phyloP scores from a whole-genome alignment of 192 early-diverging fungal species.

The Phlyctochytrium arcticum region DNA sequence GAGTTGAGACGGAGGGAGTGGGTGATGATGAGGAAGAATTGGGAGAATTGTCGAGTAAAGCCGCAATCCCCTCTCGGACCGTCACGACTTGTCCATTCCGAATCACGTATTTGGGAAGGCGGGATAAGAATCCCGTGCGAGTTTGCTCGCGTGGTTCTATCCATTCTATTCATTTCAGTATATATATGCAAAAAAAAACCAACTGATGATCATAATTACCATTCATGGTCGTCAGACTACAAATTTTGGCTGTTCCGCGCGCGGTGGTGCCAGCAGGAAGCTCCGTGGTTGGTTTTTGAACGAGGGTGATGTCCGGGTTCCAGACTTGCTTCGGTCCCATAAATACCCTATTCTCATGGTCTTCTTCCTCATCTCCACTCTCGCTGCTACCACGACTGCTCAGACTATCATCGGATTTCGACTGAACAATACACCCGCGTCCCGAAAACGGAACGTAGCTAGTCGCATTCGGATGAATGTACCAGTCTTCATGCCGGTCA shows the following conservation, averaged over 20 bases:
- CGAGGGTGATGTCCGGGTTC: not conserved
- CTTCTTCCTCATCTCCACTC: not conserved
- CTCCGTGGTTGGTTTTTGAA: not conserved
- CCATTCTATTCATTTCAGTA: no score
- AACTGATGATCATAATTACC: no score
- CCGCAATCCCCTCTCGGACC: constrained; percentile 13
- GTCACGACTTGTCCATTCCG: constrained; percentile 14
- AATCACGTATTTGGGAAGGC: constrained; percentile 18
- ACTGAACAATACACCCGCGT: not conserved
- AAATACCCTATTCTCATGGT: not conserved
- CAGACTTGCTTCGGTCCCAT: not conserved
- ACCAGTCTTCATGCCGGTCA: constrained; percentile 10
- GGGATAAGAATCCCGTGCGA: constrained; percentile 17
- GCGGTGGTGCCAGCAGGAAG: not conserved
- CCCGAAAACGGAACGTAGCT: constrained; percentile 1
- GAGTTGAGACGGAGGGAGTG: not conserved
- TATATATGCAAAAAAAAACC: no score
- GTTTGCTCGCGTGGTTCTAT: no score
- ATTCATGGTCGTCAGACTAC: not conserved
- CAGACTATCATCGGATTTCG: not conserved
- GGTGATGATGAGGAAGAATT: not conserved
- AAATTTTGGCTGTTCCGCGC: not conserved
- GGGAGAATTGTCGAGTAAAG: not conserved
- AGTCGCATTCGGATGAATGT: not conserved
- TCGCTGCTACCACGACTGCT: not conserved